Evolutionary conservation across 257 asterid species (phyloP).

Genomic region (Echium plantagineum): DNA sequence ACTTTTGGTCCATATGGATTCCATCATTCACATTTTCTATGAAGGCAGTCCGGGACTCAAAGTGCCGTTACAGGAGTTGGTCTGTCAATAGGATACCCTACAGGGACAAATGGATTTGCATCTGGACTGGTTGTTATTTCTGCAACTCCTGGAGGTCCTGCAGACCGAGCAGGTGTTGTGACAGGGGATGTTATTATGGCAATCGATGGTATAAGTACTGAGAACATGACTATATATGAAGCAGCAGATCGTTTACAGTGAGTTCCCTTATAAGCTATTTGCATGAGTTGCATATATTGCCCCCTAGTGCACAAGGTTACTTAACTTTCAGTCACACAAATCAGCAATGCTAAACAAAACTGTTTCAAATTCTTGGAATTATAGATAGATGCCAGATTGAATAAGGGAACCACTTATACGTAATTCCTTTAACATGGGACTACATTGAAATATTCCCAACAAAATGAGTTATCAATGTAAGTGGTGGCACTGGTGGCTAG

Average conservation of each 20-base stretch:
- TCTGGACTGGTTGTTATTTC: conserved; percentile 80
- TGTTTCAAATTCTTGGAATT: not conserved
- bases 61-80: conserved; percentile 90
- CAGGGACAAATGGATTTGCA: conserved; percentile 42
- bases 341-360: not conserved
- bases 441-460: not conserved
- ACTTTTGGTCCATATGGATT: conserved; percentile 12
- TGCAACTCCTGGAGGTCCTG: conserved; percentile 97
- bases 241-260: conserved; percentile 92
- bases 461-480: not conserved
- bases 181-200: conserved; percentile 81
- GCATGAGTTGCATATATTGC: not conserved
- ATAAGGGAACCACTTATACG: not conserved
- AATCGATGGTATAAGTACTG: conserved; percentile 66
- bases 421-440: not conserved
- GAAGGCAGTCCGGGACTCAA: conserved; percentile 99
- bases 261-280: conserved; percentile 23
- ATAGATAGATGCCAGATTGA: not conserved
- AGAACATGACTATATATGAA: conserved; percentile 79
- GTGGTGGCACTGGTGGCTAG: too few relatives aligned
- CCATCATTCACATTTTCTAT: conserved; percentile 30
- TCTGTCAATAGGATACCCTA: conserved; percentile 80
- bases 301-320: not conserved
- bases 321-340: too few relatives aligned
- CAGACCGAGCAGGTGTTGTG: conserved; percentile 66